Evolutionary conservation across 805 yeast genomes (phyloP), one percentile per base, ranked within the genome.

Genomic region (Pichia paraexigua): DNA sequence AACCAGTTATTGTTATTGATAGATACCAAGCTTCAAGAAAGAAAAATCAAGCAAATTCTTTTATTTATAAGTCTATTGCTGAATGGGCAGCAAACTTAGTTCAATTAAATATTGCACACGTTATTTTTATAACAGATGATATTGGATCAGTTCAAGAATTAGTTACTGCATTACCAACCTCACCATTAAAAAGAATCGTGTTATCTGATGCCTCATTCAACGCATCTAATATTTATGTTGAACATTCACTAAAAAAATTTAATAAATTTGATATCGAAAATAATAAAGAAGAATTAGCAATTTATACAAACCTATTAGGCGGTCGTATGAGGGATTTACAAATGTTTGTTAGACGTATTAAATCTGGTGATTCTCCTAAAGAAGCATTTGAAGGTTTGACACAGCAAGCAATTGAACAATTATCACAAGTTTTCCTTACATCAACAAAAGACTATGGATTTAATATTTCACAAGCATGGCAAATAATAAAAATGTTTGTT

Each of bases 241-340:
- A 76, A 51, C 75, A 74, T 28, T 87, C 82, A 55, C 66, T 85
- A 20, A n/a, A 53, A 27, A 45, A 45, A 17, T 25, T 18, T 6
- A 10, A 32, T 3, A 20, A 42, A 54, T 49, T 41, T 17, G 63
- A 65, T 30, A 68, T 63, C 27, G 60, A 64, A n/a, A 54, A 62
- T 35, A 22, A 48, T 41, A 41, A 28, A 10, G 41, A 43, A 9
- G 74, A 73, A 11, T 72, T 90, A 24, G 83, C 79, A 24, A 67
- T 70, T 6, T 76, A 83, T 32, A 69, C 91, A 35, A 79, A 71
- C 27, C 95, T 96, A 13, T 69, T 94, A 27, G 99, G 99, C 21
- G 99, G 99, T 41, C 80, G 99, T 56, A 86, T 92, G 91, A 74
- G 90, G 44, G 99, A 94, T 65, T 73, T 94, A 48, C 97, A 94